Evolutionary conservation across 805 yeast species (phyloP).

Genomic region (Barnettozyma sucrosica): DNA sequence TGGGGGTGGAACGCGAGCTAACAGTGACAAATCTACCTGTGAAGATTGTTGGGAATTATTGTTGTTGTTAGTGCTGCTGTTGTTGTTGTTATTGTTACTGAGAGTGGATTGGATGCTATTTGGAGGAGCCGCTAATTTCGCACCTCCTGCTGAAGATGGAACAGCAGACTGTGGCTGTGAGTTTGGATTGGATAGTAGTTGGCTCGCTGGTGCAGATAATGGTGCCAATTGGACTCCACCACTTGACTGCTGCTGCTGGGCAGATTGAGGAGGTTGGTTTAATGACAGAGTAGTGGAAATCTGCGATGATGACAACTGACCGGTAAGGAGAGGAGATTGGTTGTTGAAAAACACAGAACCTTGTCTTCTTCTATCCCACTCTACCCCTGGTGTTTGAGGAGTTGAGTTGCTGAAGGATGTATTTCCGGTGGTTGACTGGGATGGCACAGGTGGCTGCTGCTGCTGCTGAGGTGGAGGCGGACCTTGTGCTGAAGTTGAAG

Average conservation of each 20-base stretch:
- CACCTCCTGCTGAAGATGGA: conserved; percentile 1
- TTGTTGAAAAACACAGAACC: conserved; percentile 46
- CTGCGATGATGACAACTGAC: conserved; percentile 20
- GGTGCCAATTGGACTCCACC: conserved; percentile 5
- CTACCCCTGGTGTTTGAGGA: conserved; percentile 38
- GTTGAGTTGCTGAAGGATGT: conserved; percentile 23
- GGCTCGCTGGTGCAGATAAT: conserved; percentile 7
- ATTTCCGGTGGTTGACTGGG: conserved; percentile 14
- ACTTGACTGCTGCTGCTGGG: conserved; percentile 6
- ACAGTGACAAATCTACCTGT: conserved; percentile 58
- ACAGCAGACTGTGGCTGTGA: conserved; percentile 16
- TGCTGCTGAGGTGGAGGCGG: conserved; percentile 8
- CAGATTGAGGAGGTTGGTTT: conserved; percentile 5
- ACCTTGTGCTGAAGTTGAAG: conserved; percentile 11
- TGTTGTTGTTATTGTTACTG: conserved; percentile 1
- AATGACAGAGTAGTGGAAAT: conserved; percentile 22
- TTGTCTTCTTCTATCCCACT: conserved; percentile 49
- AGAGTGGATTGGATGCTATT: neutral
- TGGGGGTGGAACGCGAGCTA: conserved; percentile 82
- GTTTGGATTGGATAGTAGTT: conserved; percentile 13
- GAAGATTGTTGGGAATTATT: conserved; percentile 23
- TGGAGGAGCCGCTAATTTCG: conserved; percentile 5
- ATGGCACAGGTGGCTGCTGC: neutral
- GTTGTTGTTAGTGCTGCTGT: no score
- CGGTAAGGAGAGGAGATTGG: conserved; percentile 22